Evolutionary conservation across 2,329 filamentous ascomycete genomes (phyloP), one percentile per base, ranked within the genome.

Genomic region (Aspergillus fumigatiaffinis): DNA sequence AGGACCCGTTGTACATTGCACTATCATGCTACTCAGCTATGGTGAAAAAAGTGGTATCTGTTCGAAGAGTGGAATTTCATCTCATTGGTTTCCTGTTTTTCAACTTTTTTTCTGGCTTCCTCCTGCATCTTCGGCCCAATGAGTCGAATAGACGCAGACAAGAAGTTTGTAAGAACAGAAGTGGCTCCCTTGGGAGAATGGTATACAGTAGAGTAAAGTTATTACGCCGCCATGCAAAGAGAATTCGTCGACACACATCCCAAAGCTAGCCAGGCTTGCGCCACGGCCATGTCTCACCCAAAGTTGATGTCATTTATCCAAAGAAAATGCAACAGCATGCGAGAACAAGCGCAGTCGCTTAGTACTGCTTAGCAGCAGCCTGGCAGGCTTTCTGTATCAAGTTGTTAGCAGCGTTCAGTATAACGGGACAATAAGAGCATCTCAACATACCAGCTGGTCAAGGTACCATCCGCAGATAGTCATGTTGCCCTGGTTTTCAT

Each of bases 381-480:
- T 93, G 90, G 83, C 90, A 93, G 56, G 90, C 89, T 83, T 92
- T 93, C 82, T 85, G 63, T 68, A 62, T 54, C 46, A 51, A 26
- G 14, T 32, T 38, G 55, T 76, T 70, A 76, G 68, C 58, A 64
- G 51, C 28, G 25, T 47, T 55, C 32, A 9, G 8, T 20, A 8
- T 14, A n/a, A 8, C 50, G 3, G 12, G 12, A 21, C n/a, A 35
- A 53, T 50, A 51, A 53, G 35, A 46, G 9, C 4, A 48, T 48
- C 41, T n/a, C 26, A 51, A 70, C 74, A 54, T 76, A 80, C 78
- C 77, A 99, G 83, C 84, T 99, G 93, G 76, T 99, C 94, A 69
- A 99, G 80, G 77, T 99, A 99, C 92, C 93, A 99, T 66, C 90
- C 89, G 81, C 94, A 99, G 73, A 97, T 95, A 73, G 89, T 88